Evolutionary conservation across 2,329 filamentous ascomycete genomes (phyloP).

Genomic region (Chaetomiaceae sp.): DNA sequence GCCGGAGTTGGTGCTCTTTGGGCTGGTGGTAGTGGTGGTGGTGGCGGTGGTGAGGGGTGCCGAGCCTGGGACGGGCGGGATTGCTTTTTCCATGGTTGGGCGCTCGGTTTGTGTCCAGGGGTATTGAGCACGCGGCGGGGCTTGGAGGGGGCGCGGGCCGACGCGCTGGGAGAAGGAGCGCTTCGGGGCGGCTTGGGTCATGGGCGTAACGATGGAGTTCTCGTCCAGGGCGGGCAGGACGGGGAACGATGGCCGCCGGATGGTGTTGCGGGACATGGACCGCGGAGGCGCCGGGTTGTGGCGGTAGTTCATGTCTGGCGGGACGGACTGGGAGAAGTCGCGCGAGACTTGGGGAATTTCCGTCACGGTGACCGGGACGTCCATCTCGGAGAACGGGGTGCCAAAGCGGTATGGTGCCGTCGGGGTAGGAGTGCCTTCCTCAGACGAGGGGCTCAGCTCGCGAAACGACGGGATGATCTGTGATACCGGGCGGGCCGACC

Average conservation of each 20-base stretch:
- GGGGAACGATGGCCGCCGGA: conserved; percentile 62
- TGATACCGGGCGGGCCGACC: conserved; percentile 24
- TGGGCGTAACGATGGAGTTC: conserved; percentile 39
- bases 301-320: conserved; percentile 86
- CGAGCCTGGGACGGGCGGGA: conserved; percentile 35
- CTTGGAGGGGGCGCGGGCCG: conserved; percentile 41
- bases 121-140: conserved; percentile 52
- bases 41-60: conserved; percentile 3
- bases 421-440: conserved; percentile 54
- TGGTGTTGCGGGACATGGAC: conserved; percentile 52
- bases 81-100: conserved; percentile 41
- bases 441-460: conserved; percentile 24
- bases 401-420: conserved; percentile 67
- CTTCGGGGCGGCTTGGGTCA: conserved; percentile 30
- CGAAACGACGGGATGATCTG: conserved; percentile 27
- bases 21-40: conserved; percentile 20
- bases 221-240: conserved; percentile 67
- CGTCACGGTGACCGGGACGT: conserved; percentile 74
- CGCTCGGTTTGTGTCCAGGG: conserved; percentile 52
- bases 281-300: conserved; percentile 36
- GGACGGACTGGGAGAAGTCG: conserved; percentile 82
- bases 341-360: conserved; percentile 68
- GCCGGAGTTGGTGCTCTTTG: conserved; percentile 7
- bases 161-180: conserved; percentile 35
- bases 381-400: conserved; percentile 89